Evolutionary conservation across 1,284 basidiomycete genomes (phyloP).

Genomic region (Ganoderma boninense): DNA sequence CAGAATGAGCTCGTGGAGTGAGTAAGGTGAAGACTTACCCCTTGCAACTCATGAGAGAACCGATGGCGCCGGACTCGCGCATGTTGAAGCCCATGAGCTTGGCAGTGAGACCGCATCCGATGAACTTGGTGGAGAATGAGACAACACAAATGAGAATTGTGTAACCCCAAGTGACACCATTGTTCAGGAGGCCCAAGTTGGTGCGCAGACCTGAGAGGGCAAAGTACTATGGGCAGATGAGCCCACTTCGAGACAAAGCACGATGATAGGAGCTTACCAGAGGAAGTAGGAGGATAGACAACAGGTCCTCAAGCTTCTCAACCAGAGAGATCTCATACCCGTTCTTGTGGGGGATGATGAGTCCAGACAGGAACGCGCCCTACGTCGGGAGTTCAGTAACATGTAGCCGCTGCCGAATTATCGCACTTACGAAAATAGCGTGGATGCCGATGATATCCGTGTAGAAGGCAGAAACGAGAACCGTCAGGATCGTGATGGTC

Average conservation of each 20-base stretch:
- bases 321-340: slow-evolving; percentile 83
- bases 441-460: slow-evolving; percentile 88
- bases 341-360: slow-evolving; percentile 90
- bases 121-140: slow-evolving; percentile 84
- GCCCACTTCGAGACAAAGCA: not conserved
- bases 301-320: slow-evolving; percentile 83
- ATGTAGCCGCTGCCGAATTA: not conserved
- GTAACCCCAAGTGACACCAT: slow-evolving; percentile 87
- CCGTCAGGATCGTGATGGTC: slow-evolving; percentile 79
- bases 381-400: slow-evolving; percentile 34
- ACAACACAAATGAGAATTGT: slow-evolving; percentile 83
- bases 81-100: slow-evolving; percentile 72
- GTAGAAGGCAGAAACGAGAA: slow-evolving; percentile 84
- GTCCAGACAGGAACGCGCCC: slow-evolving; percentile 87
- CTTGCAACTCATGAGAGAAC: slow-evolving; percentile 94
- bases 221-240: slow-evolving; percentile 71
- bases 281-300: slow-evolving; percentile 81
- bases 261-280: slow-evolving; percentile 57
- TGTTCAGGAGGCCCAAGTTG: slow-evolving; percentile 81
- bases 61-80: slow-evolving; percentile 88
- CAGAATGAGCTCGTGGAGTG: not conserved
- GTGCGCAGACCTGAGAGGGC: slow-evolving; percentile 85
- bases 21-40: slow-evolving; percentile 58
- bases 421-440: slow-evolving; percentile 64
- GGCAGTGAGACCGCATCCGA: slow-evolving; percentile 73